Base-by-base conservation (phyloP, 305 asterid species). In the Fraxinus paxiana region DNA sequence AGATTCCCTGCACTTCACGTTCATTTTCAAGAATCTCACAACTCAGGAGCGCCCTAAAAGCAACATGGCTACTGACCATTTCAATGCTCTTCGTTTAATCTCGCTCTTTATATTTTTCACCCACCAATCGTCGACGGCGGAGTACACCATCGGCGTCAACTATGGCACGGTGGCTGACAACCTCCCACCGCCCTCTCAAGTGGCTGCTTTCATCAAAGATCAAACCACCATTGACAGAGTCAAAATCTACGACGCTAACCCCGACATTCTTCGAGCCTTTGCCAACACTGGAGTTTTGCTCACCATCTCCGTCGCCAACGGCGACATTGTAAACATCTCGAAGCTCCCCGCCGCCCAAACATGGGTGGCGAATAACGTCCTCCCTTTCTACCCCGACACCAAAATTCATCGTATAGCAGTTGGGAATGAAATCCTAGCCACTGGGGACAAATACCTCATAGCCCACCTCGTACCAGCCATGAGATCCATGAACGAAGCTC, bases 101-200 rank as follows among this genome's bases (percentile, higher is more conserved):
- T 61, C 38, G 15, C 26, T 89, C 13, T 77, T 79, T 30, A n/a
- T 82, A 13, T 7, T 43, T 24, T 76, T 72, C 6, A 43, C 51
- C 20, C 73, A n/a, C 80, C 79, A 51, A 41, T 82, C 22, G 17
- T 48, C 79, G 41, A 31, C 80, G 73, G 79, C 83, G 43, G 87
- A 41, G 51, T 71, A 73, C 79, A 31, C 85, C 85, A 83, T 87
- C 71, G 94, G 94, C 8, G 86, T 89, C 34, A 88, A 89, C 88
- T 90, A 90, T 67, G 90, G 94, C 37, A 86, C 87, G 13, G 83
- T 91, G 10, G 91, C 90, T 6, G 87, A 89, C 85, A 89, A 88
- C 84, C 92, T 91, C 82, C 94, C 92, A 0, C 92, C 89, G 1
- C 92, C 92, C 0, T 33, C 86, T 22, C 85, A 86, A 73, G 92